Conservation (phyloP, 805 yeast genomes). For the Yamadazyma tumulicola region DNA sequence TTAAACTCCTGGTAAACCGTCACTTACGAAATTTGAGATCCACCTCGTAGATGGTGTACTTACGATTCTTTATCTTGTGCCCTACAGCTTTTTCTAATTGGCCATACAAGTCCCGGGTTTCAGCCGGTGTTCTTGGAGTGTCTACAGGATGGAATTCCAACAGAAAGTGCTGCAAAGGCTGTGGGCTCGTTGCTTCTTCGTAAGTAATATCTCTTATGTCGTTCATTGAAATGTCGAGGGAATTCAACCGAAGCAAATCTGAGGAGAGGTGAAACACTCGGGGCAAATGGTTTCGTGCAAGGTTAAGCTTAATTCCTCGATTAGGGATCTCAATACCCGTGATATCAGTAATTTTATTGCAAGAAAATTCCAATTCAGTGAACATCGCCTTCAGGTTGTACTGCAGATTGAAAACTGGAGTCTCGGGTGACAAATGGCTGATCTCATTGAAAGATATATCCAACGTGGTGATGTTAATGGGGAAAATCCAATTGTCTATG, state of each 20-base stretch:
- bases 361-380: background rate
- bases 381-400: slow-evolving; percentile 1
- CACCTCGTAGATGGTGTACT: background rate
- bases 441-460: slow-evolving; percentile 25
- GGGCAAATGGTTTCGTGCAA: slow-evolving; percentile 1
- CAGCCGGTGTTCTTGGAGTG: background rate
- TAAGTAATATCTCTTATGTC: background rate
- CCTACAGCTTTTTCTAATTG: slow-evolving; percentile 5
- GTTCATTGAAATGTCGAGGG: background rate
- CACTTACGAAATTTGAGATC: background rate
- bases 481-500: slow-evolving; percentile 17
- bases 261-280: slow-evolving; percentile 1
- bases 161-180: slow-evolving; percentile 1
- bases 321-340: slow-evolving; percentile 3
- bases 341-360: background rate
- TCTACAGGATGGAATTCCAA: background rate
- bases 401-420: slow-evolving; percentile 5
- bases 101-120: background rate
- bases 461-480: slow-evolving; percentile 19
- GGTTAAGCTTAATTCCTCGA: background rate
- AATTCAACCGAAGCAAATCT: slow-evolving; percentile 1
- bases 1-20: too few relatives aligned
- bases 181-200: slow-evolving; percentile 2
- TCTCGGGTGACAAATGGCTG: background rate
- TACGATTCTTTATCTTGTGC: background rate